Base-by-base conservation (phyloP, 2,329 filamentous ascomycete species). In the Ophiostoma fasciatum region DNA sequence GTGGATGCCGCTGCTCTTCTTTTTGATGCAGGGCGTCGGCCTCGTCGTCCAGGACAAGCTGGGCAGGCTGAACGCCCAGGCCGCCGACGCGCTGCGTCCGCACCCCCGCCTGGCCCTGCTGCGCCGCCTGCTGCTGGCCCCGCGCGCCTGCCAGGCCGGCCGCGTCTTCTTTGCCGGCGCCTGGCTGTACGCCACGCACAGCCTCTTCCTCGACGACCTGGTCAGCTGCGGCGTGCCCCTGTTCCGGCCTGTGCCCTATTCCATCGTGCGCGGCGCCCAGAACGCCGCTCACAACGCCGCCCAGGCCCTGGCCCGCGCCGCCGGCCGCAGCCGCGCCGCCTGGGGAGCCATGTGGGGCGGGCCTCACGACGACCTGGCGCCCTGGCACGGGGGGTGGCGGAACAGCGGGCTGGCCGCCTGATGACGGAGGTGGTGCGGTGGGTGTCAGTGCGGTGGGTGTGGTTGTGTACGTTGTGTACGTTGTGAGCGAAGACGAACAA, bases 231-330 rank as follows among this genome's bases (percentile, higher is more conserved):
- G 82, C 0, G 49, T 93, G 0, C 94, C 82, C 81, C 55, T 92
- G 12, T 74, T 74, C 42, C 84, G 94, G 54, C 83, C 84, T 0
- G 57, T 93, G n/a, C 83, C 85, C 0, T 45, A 88, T 8, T 92
- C 82, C 36, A 50, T 68, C 1, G 50, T 85, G n/a, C 64, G 83
- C 19, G 70, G 66, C 2, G 23, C 87, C 13, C 5, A 34, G n/a
- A 26, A 5, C 17, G 4, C 23, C 3, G 17, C 14, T 7, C n/a
- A n/a, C n/a, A 13, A 6, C 25, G 22, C 4, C 21, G 21, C 15
- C 23, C 25, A 9, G 21, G 6, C 10, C 7, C 19, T 6, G 18
- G 78, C 80, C 0, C 60, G 78, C 23, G 80, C 78, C 0, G 58
- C 60, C 1, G 55, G 63, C 14, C 71, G 67, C 0, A 74, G 81